These are phyloP conservation scores for Cladosporium sp. DNA, from an alignment of 2,329 filamentous ascomycete genomes.

Conservation along the genomic window DNA sequence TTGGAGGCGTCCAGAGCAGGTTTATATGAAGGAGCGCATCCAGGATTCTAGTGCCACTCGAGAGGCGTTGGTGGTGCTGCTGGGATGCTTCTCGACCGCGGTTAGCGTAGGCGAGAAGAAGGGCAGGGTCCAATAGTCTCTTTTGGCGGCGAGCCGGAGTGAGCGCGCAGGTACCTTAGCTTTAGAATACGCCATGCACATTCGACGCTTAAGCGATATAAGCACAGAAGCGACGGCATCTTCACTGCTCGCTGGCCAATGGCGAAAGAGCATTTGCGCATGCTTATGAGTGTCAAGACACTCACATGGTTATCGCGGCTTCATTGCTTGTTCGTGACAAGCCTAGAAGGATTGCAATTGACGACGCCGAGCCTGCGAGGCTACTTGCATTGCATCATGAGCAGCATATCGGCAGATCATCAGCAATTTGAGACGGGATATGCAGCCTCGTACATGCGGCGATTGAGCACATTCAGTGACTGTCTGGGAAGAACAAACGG, in stretches of 20 bases:
- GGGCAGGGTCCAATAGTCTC: constrained; percentile 17
- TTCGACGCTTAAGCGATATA: constrained; percentile 15
- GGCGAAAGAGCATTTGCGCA: neutral
- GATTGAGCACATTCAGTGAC: neutral
- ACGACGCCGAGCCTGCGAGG: neutral
- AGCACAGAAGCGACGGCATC: constrained; percentile 9
- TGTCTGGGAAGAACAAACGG: neutral
- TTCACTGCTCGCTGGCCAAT: constrained; percentile 6
- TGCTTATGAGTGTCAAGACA: constrained; percentile 9
- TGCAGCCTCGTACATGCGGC: neutral
- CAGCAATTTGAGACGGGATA: neutral
- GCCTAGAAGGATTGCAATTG: neutral
- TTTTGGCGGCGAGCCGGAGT: constrained; percentile 1
- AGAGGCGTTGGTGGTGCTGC: neutral
- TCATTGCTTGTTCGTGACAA: constrained; percentile 8
- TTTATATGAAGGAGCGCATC: constrained; percentile 5
- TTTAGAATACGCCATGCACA: neutral
- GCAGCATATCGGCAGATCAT: neutral
- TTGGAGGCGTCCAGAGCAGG: neutral
- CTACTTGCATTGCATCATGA: neutral
- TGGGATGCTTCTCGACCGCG: constrained; percentile 9
- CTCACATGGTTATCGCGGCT: neutral
- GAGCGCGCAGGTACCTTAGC: neutral
- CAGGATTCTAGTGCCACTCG: neutral
- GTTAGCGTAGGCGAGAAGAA: constrained; percentile 7